Conservation (phyloP, 768 basidiomycete species). For the Coprinopsis sp. region DNA sequence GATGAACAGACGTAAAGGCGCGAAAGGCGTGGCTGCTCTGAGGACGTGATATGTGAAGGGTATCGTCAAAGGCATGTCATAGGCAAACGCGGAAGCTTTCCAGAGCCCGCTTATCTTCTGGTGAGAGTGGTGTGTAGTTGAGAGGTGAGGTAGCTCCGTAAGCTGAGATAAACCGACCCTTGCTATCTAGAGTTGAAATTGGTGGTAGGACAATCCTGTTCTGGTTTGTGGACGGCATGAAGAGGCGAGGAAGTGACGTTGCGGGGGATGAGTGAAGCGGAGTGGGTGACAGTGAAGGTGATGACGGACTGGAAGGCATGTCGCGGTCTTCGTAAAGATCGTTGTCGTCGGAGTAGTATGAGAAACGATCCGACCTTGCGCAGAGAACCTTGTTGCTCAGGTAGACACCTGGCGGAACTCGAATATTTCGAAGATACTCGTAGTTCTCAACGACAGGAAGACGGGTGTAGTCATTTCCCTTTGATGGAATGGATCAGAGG, state of each 20-base stretch:
- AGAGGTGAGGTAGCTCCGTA: constrained; percentile 22
- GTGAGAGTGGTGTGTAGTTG: constrained; percentile 40
- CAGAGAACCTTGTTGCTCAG: constrained; percentile 58
- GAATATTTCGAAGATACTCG: constrained; percentile 63
- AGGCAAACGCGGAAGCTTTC: constrained; percentile 47
- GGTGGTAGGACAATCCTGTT: constrained; percentile 22
- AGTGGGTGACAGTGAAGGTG: constrained; percentile 11
- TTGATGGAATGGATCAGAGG: constrained; percentile 8
- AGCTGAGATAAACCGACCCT: constrained; percentile 15
- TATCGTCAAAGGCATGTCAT: constrained; percentile 3
- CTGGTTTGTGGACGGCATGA: constrained; percentile 8
- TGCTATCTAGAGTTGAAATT: constrained; percentile 20
- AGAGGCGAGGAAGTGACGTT: constrained; percentile 9
- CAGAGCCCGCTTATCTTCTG: constrained; percentile 57
- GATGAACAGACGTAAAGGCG: too few species aligned
- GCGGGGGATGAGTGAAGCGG: constrained; percentile 8
- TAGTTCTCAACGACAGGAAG: constrained; percentile 74
- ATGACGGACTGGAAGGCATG: constrained; percentile 14
- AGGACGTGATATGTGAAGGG: too few species aligned
- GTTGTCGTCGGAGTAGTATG: constrained; percentile 43
- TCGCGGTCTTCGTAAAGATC: constrained; percentile 32
- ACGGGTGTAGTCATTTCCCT: constrained; percentile 66
- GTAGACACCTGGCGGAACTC: constrained; percentile 68
- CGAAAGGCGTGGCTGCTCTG: too few species aligned
- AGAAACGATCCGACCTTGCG: constrained; percentile 37